phyloP scores from a whole-genome alignment of 176 grass and related monocot species.

The Bolboschoenus planiculmis region DNA sequence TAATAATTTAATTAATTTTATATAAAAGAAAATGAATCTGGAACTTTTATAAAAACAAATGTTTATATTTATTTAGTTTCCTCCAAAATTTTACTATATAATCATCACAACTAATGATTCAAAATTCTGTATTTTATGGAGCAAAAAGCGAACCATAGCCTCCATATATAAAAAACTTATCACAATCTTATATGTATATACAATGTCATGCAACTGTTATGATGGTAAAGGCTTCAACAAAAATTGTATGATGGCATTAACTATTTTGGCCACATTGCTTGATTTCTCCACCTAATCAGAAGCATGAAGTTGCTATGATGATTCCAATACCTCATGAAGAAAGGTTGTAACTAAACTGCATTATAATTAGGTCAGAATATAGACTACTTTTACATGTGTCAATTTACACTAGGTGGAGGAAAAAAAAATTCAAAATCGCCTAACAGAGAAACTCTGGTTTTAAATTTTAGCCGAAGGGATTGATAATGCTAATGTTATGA shows the following conservation, averaged over 20 bases:
- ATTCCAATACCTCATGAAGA: background rate
- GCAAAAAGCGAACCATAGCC: background rate
- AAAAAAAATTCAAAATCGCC: too few species aligned
- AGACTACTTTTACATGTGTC: background rate
- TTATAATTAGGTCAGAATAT: background rate
- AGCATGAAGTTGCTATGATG: background rate
- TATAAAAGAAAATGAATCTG: background rate
- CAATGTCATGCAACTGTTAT: background rate
- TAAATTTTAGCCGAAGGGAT: too few species aligned
- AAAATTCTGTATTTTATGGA: background rate
- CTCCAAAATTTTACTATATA: background rate
- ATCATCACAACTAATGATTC: background rate
- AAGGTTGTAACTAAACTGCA: background rate
- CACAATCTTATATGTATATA: background rate
- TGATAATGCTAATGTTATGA: background rate
- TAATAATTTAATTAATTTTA: background rate
- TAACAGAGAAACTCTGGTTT: too few species aligned
- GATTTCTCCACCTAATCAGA: background rate
- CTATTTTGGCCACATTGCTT: background rate
- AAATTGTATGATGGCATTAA: background rate
- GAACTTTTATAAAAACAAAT: background rate
- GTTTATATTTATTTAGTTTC: background rate
- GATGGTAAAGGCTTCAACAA: background rate
- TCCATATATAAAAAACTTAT: background rate
- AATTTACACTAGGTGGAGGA: too few species aligned